Conservation (phyloP, 495 filamentous ascomycete genomes). For the Aspergillus cavernicola region DNA sequence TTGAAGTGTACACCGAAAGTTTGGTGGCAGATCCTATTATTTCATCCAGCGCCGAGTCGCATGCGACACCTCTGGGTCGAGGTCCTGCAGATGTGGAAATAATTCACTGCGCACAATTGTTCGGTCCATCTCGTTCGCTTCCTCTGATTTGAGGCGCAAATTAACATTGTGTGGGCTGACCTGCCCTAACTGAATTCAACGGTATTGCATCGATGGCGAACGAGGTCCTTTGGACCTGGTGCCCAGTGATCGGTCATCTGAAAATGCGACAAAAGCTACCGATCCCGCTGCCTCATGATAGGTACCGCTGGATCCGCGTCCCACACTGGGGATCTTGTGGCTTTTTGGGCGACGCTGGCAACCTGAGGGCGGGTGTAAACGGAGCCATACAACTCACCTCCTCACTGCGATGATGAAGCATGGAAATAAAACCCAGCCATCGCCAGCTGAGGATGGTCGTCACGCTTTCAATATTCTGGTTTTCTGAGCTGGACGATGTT, state of each 20-base stretch:
- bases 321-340: conserved; percentile 23
- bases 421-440: neutral
- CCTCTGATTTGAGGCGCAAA: neutral
- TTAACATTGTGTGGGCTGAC: neutral
- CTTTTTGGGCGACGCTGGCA: conserved; percentile 23
- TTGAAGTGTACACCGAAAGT: conserved; percentile 16
- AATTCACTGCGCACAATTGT: neutral
- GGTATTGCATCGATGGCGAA: conserved; percentile 9
- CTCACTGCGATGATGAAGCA: neutral
- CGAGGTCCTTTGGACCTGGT: neutral
- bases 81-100: neutral
- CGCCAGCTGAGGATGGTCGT: neutral
- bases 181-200: conserved; percentile 1
- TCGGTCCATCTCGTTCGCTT: neutral
- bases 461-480: neutral
- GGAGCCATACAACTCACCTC: conserved; percentile 13
- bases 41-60: conserved; percentile 1
- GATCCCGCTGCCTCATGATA: conserved; percentile 23
- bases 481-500: neutral
- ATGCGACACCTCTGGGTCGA: neutral
- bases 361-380: conserved; percentile 20
- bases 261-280: conserved; percentile 21
- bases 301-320: conserved; percentile 33
- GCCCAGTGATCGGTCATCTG: conserved; percentile 13
- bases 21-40: conserved; percentile 2